Evolutionary conservation across 2,329 filamentous ascomycete species (phyloP).

Genomic region (Colletotrichum sp.): DNA sequence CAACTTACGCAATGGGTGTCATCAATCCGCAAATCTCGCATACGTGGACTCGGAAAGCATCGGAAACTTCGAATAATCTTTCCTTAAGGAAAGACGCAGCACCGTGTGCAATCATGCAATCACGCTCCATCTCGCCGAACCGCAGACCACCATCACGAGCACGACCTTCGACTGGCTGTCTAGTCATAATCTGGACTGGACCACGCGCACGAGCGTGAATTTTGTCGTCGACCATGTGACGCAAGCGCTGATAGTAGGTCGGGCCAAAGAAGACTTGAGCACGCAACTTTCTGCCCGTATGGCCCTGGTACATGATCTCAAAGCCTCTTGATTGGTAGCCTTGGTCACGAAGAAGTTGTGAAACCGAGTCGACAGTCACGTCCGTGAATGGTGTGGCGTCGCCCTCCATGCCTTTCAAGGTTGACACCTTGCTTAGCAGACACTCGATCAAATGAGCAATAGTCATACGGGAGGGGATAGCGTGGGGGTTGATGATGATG

Average conservation of each 20-base stretch:
- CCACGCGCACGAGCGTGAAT: constrained; percentile 98
- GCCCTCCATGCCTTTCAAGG: constrained; percentile 92
- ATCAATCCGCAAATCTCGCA: constrained; percentile 99
- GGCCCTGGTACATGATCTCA: constrained; percentile 98
- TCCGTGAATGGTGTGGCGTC: constrained; percentile 98
- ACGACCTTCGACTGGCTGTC: constrained; percentile 97
- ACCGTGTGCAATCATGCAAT: constrained; percentile 99
- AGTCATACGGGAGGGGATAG: constrained; percentile 99
- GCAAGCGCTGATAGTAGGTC: constrained; percentile 97
- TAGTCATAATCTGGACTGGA: constrained; percentile 94
- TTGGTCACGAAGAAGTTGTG: constrained; percentile 81
- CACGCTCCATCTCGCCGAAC: constrained; percentile 99
- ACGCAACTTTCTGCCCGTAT: constrained; percentile 91
- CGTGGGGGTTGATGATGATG: constrained; percentile 98
- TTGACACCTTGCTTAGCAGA: constrained; percentile 93
- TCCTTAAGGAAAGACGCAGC: constrained; percentile 97
- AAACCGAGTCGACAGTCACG: constrained; percentile 94
- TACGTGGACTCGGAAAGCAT: constrained; percentile 97
- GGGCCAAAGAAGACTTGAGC: constrained; percentile 97
- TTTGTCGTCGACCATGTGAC: constrained; percentile 99
- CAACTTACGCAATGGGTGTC: constrained; percentile 96
- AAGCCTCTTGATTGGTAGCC: constrained; percentile 98
- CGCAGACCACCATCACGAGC: constrained; percentile 96
- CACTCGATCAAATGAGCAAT: constrained; percentile 99
- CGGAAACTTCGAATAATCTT: constrained; percentile 94